Evolutionary conservation across 2,329 filamentous ascomycete genomes (phyloP).

Genomic region (Neophaeococcomyces mojaviensis): DNA sequence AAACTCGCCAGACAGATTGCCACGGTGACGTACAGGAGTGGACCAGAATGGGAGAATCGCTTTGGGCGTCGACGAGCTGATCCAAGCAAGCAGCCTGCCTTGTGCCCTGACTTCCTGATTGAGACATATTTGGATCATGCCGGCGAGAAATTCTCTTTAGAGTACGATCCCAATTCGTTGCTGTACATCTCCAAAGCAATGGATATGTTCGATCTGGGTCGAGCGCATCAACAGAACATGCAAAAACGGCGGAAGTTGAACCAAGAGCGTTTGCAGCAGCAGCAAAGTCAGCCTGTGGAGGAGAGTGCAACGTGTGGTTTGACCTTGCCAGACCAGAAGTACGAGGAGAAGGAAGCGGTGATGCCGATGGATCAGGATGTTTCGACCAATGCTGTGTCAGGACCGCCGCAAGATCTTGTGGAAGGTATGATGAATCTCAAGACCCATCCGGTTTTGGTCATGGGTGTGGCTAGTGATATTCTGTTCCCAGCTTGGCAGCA

Average conservation of each 20-base stretch:
- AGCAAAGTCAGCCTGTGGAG: conserved; percentile 32
- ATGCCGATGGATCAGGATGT: conserved; percentile 29
- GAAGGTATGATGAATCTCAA: conserved; percentile 63
- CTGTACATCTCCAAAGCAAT: conserved; percentile 98
- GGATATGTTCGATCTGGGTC: conserved; percentile 91
- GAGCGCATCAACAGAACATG: conserved; percentile 59
- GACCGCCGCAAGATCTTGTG: conserved; percentile 72
- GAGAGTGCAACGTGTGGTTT: conserved; percentile 61
- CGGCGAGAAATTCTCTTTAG: conserved; percentile 94
- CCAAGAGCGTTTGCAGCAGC: conserved; percentile 45
- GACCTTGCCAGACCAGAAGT: conserved; percentile 73
- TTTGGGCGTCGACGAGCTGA: conserved; percentile 86
- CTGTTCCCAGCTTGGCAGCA: conserved; percentile 98
- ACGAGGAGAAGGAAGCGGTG: conserved; percentile 65
- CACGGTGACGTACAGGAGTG: conserved; percentile 92
- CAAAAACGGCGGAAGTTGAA: conserved; percentile 55
- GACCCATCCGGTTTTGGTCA: conserved; percentile 73
- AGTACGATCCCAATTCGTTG: conserved; percentile 91
- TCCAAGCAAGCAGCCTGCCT: conserved; percentile 71
- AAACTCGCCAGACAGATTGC: conserved; percentile 96
- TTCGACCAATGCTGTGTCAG: conserved; percentile 30
- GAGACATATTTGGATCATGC: conserved; percentile 98
- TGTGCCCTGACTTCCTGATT: conserved; percentile 97
- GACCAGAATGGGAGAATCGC: conserved; percentile 93
- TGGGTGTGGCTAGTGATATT: conserved; percentile 93